These are phyloP conservation scores for Hygrocybe punicea DNA, from an alignment of 768 basidiomycete species.

Conservation along the genomic window DNA sequence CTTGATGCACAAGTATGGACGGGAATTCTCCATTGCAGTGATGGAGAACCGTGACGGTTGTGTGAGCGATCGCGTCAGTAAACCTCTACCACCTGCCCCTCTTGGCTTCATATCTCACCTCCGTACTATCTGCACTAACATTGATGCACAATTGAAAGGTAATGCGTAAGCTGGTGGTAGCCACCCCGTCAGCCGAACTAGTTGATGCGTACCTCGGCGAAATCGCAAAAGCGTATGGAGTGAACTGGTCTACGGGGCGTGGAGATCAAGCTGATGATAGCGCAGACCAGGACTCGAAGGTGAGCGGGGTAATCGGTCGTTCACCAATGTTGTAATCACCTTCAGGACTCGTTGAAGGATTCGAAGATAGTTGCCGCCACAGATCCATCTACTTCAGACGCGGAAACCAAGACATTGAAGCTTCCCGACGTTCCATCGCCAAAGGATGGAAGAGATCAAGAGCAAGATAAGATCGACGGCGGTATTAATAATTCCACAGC, in stretches of 20 bases:
- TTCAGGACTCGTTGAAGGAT: not conserved
- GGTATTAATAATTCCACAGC: constrained; percentile 22
- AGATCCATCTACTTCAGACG: not conserved
- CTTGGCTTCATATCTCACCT: constrained; percentile 4
- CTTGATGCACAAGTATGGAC: constrained; percentile 93
- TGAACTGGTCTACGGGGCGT: constrained; percentile 54
- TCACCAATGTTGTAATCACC: not conserved
- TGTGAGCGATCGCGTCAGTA: constrained; percentile 78
- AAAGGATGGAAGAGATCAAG: constrained; percentile 44
- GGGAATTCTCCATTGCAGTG: constrained; percentile 80
- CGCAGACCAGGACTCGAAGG: constrained; percentile 33
- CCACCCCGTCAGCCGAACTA: constrained; percentile 66
- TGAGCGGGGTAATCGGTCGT: constrained; percentile 28
- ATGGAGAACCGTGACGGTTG: constrained; percentile 81
- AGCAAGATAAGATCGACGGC: constrained; percentile 18
- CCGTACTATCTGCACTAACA: not conserved
- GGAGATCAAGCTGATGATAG: constrained; percentile 22
- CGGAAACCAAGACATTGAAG: constrained; percentile 29
- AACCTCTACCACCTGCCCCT: not conserved
- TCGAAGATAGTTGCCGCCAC: not conserved
- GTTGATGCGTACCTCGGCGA: constrained; percentile 87
- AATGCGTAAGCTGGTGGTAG: constrained; percentile 64
- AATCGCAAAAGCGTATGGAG: constrained; percentile 84
- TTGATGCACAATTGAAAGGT: constrained; percentile 47
- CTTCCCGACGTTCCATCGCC: constrained; percentile 52